These are phyloP conservation scores for Protomyces inundatus DNA, from an alignment of 1,139 yeast species.

Conservation along the genomic window DNA sequence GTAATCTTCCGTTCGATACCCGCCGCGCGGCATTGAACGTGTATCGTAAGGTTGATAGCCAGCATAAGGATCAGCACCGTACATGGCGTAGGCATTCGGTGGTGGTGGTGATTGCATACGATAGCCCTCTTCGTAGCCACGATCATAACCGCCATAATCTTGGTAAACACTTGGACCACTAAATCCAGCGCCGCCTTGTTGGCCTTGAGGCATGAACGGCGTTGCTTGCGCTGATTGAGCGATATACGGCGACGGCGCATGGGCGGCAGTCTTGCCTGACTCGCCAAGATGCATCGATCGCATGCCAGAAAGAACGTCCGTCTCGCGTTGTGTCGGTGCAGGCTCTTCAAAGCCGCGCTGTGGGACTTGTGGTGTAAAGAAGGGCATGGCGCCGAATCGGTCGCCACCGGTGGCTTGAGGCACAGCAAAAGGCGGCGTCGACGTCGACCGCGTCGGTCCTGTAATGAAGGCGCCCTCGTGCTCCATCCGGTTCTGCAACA, in stretches of 20 bases:
- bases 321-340: background rate
- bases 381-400: slow-evolving; percentile 4
- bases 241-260: slow-evolving; percentile 4
- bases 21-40: slow-evolving; percentile 19
- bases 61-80: slow-evolving; percentile 8
- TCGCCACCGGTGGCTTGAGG: background rate
- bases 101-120: background rate
- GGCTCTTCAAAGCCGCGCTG: slow-evolving; percentile 14
- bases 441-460: slow-evolving; percentile 19
- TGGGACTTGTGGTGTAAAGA: slow-evolving; percentile 19
- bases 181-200: background rate
- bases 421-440: slow-evolving; percentile 19
- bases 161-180: background rate
- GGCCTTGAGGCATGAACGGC: slow-evolving; percentile 1
- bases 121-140: slow-evolving; percentile 10
- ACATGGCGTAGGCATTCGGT: slow-evolving; percentile 1
- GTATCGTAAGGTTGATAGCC: slow-evolving; percentile 1
- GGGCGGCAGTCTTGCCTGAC: background rate
- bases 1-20: slow-evolving; percentile 8
- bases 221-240: slow-evolving; percentile 2
- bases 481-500: slow-evolving; percentile 13
- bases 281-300: slow-evolving; percentile 4
- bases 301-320: slow-evolving; percentile 9
- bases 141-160: background rate
- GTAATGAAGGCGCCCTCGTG: slow-evolving; percentile 4